Evolutionary conservation across 768 basidiomycete genomes (phyloP), one percentile per base, ranked within the genome.

Genomic region (Boletus pseudo-olivaceus): DNA sequence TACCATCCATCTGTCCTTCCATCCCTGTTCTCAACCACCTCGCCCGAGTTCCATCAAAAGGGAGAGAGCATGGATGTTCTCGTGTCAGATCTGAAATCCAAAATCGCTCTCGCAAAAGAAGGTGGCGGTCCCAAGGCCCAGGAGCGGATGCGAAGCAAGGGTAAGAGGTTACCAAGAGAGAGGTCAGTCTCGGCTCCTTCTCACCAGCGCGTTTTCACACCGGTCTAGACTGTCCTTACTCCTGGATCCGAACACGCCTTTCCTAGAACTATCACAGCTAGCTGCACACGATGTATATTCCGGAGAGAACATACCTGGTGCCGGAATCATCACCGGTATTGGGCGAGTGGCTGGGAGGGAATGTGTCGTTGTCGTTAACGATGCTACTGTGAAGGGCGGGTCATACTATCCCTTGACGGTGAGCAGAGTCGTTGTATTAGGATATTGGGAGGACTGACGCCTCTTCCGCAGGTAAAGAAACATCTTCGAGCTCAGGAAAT

Each of bases 401-500:
- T 90, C 90, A 1, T 96, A 96, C 69, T 92, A 93, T 65, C 93
- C 92, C 20, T 71, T 94, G 47, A 93, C 91, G 15, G 90, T 84
- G 56, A 53, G 77, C 34, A 15, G 23, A 4, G n/a, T 23, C 40
- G 7, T 38, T 39, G 4, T 19, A n/a, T 41, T 45, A 23, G 19
- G 5, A 20, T n/a, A 6, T 33, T n/a, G 10, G 7, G 17, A 27
- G 15, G 3, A 17, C 34, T 54, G 40, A 65, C 33, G 2, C 17
- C 34, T 44, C 49, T 57, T 30, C 34, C 33, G 9, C 52, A 88
- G 82, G 89, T 98, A 62, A 98, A 97, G 83, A 98, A 98, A 68
- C 94, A 98, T 62, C 72, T 98, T 26, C 83, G 94, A 19, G 95
- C 94, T 0, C 94, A 98, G 67, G 92, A 97, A 67, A 86, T 98